Evolutionary conservation across 2,329 filamentous ascomycete genomes (phyloP), one percentile per base, ranked within the genome.

Genomic region (Fusarium sp.): DNA sequence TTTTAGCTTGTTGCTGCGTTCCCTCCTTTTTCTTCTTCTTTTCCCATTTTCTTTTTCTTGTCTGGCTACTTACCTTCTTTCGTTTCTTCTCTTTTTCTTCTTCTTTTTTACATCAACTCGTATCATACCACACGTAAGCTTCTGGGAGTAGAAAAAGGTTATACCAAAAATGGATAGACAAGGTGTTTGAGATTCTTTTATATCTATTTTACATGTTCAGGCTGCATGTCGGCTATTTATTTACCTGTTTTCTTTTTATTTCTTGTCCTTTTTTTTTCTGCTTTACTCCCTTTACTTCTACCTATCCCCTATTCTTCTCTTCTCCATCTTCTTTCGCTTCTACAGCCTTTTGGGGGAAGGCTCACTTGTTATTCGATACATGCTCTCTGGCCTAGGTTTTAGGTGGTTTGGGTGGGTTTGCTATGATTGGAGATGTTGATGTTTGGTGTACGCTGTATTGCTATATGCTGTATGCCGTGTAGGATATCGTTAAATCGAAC

Each of bases 131-230:
- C 53, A 65, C 65, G 71, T 74, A 73, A 70, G 69, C 67, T 73
- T 61, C 61, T 49, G 64, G 72, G 72, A 65, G 71, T 74, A 74
- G 72, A 73, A 69, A 72, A 73, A 65, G 73, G 71, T 73, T 69
- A 74, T 74, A 74, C 69, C 73, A 74, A 74, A 73, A 74, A 70
- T 70, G 73, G 72, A 72, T 74, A 74, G 73, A 74, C 60, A 67
- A 59, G 72, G 73, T 74, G 70, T 74, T 72, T 53, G 58, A 63
- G 61, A 54, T 64, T 58, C 42, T 58, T 58, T 60, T 62, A 38
- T 66, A 38, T 61, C 58, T 65, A 61, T 59, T 64, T 33, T 29
- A 53, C 14, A 38, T 54, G 54, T 42, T 62, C 33, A 34, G 25
- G 29, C 51, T 55, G 44, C 55, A 38, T 58, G 23, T 53, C 31